phyloP scores from a whole-genome alignment of 2,329 filamentous ascomycete species.

The Penicillium crustosum region DNA sequence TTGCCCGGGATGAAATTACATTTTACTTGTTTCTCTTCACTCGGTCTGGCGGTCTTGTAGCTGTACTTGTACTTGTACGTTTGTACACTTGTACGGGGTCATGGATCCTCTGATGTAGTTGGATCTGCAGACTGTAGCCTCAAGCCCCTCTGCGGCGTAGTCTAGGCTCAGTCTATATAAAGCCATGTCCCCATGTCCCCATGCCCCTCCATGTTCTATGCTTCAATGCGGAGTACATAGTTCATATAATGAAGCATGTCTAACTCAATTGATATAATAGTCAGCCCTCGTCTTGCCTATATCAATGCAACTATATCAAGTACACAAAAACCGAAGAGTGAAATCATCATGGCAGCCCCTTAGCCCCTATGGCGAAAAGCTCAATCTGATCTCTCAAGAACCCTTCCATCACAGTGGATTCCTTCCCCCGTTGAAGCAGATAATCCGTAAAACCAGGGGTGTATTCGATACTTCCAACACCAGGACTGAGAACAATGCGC shows the following conservation, averaged over 20 bases:
- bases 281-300: neutral
- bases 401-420: neutral
- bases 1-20: conserved; percentile 29
- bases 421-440: neutral
- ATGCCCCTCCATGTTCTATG: neutral
- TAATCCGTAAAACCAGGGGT: neutral
- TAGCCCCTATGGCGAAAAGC: neutral
- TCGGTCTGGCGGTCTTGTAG: conserved; percentile 8
- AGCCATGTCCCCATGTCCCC: neutral
- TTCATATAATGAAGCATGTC: neutral
- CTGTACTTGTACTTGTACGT: neutral
- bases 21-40: conserved; percentile 28
- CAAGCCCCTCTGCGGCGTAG: neutral
- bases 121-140: neutral
- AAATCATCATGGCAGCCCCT: neutral
- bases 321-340: neutral
- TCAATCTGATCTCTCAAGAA: neutral
- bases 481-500: neutral
- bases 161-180: conserved; percentile 1
- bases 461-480: neutral
- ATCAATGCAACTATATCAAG: too few species aligned
- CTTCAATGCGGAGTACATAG: neutral
- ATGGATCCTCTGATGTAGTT: neutral
- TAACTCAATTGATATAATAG: neutral
- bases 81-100: neutral